Base-by-base conservation (phyloP, 1,284 basidiomycete genomes). In the Golubevia pallescens region DNA sequence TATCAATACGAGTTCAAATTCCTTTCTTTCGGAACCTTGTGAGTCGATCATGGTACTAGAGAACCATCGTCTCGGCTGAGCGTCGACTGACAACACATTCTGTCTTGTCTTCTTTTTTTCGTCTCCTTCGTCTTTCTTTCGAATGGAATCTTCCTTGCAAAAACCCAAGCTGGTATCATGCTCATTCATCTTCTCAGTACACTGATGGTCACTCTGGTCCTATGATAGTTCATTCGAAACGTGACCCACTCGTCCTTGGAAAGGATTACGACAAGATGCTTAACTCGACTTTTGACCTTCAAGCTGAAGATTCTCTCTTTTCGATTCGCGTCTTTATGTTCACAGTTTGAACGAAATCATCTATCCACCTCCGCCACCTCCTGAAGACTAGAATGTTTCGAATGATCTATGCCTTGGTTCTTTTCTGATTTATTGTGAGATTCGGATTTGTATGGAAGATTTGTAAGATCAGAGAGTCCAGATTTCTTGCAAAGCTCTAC, bases 151-250 rank as follows among this genome's bases (percentile, higher is more conserved):
- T 53, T 23, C 21, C 55, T 56, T 51, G 7, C 55, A 58, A n/a
- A 19, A 10, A 59, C n/a, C 19, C 32, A 10, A 14, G 14, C 63
- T 83, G 80, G 80, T 78, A 63, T 57, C 81, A 85, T 67, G 77
- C 78, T 8, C 82, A 85, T 52, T 63, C 72, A 16, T 71, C 65
- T 24, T 72, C 74, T 63, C 80, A 80, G 42, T 76, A 76, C 56
- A 75, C 76, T 21, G 82, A 85, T 55, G 82, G 82, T 7, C 60
- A 80, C 5, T 74, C 74, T 38, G 80, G 80, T 2, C 71, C 74
- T 28, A 21, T 85, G 4, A 73, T 84, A 54, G 62, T 85, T 0
- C 76, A 76, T 21, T 70, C 73, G 3, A 68, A 68, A 52, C 53
- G 68, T 7, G 79, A 83, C 54, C 76, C 78, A 3, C 57, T 65